Base-by-base conservation (phyloP, 2,329 filamentous ascomycete genomes). In the Trichoderma cornu-damae region DNA sequence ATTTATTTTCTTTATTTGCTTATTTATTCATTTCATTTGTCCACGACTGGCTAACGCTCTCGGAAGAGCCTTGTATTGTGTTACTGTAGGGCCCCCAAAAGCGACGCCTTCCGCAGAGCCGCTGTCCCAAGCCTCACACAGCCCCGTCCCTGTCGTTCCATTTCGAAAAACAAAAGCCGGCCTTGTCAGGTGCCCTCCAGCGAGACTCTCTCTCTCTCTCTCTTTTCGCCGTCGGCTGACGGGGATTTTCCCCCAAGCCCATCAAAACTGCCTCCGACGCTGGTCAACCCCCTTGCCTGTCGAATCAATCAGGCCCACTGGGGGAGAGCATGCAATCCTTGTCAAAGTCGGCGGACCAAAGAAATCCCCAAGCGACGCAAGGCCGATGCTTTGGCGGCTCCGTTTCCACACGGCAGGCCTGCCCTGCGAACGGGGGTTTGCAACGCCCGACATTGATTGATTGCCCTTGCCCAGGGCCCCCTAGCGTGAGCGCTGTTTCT, bases 321-420 rank as follows among this genome's bases (percentile, higher is more conserved):
- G n/a, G 37, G 37, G 18, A 30, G 12, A 30, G 42, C 30, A 18
- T 3, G 14, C 20, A 11, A n/a, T 16, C 51, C 52, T 32, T 38
- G 40, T 46, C 34, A 8, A n/a, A n/a, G 24, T 44, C 8, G 34
- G 32, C 42, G 52, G 52, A 55, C 22, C 20, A 46, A 46, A n/a
- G n/a, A n/a, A 46, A 38, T 47, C 52, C 47, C 52, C 40, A 55
- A 55, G 52, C 52, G 52, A 55, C 16, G 40, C 48, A 42, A 12
- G 16, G 16, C 24, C 16, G 26, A 22, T 28, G 16, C n/a, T 22
- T 22, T 46, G 20, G 42, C 20, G 22, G 40, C 42, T 26, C 42
- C 42, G 22, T 47, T 46, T 32, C 16, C 40, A 38, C 32, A 30
- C 8, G 6, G 16, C 22, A 16, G 24, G 28, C 32, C 16, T 37